A percentile compares a stretch with the other conserved stretches of the same genome.
Evolutionary conservation across 768 basidiomycete species (phyloP).

Genomic region (Suillus bovinus): DNA sequence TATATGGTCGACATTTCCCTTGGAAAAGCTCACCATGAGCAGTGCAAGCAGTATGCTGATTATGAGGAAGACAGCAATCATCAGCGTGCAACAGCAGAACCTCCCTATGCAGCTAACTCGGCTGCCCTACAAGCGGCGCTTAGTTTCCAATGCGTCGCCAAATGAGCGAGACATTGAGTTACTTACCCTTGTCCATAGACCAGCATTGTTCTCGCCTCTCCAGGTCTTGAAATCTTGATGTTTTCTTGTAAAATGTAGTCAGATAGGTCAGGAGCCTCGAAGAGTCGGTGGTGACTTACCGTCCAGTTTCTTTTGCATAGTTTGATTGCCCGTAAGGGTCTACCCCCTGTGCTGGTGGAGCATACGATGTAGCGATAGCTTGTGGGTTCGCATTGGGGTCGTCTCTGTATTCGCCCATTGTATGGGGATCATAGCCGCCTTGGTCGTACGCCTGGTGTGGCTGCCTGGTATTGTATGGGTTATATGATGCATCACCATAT

Average conservation of each 20-base stretch:
- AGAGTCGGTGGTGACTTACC: not conserved
- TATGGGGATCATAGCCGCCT: conserved; percentile 35
- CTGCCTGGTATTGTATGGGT: conserved; percentile 45
- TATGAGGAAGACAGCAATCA: conserved; percentile 64
- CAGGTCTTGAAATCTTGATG: conserved; percentile 45
- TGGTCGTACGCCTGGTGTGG: conserved; percentile 58
- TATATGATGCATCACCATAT: conserved; percentile 40
- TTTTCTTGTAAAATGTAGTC: conserved; percentile 16
- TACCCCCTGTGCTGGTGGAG: conserved; percentile 29
- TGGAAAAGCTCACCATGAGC: conserved; percentile 53
- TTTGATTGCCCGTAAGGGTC: conserved; percentile 44
- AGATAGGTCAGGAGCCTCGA: conserved; percentile 9
- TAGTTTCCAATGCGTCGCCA: not conserved
- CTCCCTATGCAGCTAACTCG: conserved; percentile 61
- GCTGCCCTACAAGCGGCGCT: conserved; percentile 47
- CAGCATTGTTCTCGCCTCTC: conserved; percentile 58
- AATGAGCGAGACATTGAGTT: not conserved
- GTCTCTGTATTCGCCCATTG: conserved; percentile 36
- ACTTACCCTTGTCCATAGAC: conserved; percentile 67
- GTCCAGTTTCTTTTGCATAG: conserved; percentile 30
- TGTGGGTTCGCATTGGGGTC: conserved; percentile 30
- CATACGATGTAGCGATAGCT: conserved; percentile 10
- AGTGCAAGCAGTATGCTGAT: conserved; percentile 66
- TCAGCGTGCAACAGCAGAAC: conserved; percentile 75
- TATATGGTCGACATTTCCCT: conserved; percentile 10